phyloP scores from a whole-genome alignment of 306 rosid genomes.

The Glycine tomentella region DNA sequence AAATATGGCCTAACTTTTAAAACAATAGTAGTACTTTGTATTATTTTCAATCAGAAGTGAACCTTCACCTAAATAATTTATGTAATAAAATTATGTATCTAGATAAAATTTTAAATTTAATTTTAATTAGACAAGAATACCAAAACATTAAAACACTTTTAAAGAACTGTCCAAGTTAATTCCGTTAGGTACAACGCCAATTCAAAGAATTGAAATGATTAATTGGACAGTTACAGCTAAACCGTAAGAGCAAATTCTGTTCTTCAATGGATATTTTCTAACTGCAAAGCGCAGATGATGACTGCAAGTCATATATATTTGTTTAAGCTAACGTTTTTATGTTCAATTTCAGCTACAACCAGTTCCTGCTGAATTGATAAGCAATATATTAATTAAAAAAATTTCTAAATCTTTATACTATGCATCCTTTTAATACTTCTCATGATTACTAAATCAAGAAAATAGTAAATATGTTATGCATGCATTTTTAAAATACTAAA shows the following conservation, averaged over 20 bases:
- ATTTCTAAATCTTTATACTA: background rate
- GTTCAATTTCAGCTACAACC: background rate
- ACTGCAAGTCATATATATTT: constrained; percentile 32
- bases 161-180: background rate
- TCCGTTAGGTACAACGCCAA: background rate
- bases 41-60: too few relatives aligned
- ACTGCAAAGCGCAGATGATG: background rate
- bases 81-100: too few relatives aligned
- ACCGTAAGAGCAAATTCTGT: background rate
- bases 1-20: too few relatives aligned
- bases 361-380: background rate
- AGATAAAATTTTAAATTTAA: too few relatives aligned
- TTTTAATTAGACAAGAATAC: too few relatives aligned
- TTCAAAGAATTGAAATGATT: background rate
- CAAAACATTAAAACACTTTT: too few relatives aligned
- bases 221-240: background rate
- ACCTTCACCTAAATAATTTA: too few relatives aligned
- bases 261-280: background rate
- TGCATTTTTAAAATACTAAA: too few relatives aligned
- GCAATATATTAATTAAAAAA: background rate
- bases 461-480: background rate
- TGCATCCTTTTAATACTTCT: background rate
- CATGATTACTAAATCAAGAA: background rate
- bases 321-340: constrained; percentile 3
- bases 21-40: too few relatives aligned